Percentiles rank a stretch among this genome's conserved stretches.
These are phyloP conservation scores for Solanum chacoense DNA, from an alignment of 305 asterid genomes.

Conservation along the genomic window DNA sequence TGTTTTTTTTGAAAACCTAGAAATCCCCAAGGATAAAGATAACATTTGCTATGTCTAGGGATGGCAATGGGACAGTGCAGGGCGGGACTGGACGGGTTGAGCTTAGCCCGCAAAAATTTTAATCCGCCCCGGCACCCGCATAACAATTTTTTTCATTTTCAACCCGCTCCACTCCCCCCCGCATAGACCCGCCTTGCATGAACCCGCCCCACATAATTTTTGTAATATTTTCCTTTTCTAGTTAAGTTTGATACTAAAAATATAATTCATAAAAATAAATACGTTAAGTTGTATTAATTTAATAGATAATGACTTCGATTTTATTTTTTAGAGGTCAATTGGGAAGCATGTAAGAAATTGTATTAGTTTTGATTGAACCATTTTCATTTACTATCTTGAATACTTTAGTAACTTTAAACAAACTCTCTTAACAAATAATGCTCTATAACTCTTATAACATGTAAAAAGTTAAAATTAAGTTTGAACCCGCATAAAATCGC, in stretches of 20 bases:
- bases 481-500: not conserved
- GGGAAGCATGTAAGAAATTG: not conserved
- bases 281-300: not conserved
- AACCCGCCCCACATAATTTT: not conserved
- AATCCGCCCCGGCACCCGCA: not conserved
- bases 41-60: not conserved
- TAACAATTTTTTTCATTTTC: not conserved
- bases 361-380: not conserved
- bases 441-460: not conserved
- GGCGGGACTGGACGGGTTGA: not conserved
- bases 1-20: not conserved
- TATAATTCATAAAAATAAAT: too few species aligned
- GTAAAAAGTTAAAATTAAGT: not conserved
- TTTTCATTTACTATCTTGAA: not conserved
- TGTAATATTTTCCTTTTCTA: not conserved
- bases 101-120: not conserved
- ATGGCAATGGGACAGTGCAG: not conserved
- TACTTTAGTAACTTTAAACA: not conserved
- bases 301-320: not conserved
- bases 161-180: not conserved
- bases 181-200: not conserved
- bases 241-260: not conserved
- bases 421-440: not conserved
- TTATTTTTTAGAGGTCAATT: not conserved
- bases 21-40: not conserved